These are phyloP conservation scores for Annulohypoxylon stygium DNA, from an alignment of 495 filamentous ascomycete genomes.

Conservation along the genomic window DNA sequence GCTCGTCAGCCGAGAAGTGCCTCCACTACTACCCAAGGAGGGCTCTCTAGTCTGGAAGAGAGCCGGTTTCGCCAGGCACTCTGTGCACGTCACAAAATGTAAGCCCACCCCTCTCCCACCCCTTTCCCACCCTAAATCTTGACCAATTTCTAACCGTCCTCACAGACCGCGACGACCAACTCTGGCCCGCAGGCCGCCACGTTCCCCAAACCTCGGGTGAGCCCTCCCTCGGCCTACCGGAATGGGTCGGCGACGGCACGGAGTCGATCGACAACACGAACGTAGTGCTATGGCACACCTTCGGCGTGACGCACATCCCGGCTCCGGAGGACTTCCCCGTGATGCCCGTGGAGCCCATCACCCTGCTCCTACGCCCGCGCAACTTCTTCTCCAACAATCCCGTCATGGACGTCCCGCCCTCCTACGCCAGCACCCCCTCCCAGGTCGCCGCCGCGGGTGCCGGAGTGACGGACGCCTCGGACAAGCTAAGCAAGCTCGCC, in stretches of 20 bases:
- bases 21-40: conserved; percentile 83
- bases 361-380: conserved; percentile 81
- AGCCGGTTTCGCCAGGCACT: conserved; percentile 89
- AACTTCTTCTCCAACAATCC: conserved; percentile 92
- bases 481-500: conserved; percentile 61
- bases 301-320: conserved; percentile 93
- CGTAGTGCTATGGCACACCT: conserved; percentile 96
- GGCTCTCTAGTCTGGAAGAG: conserved; percentile 93
- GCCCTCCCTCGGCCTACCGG: conserved; percentile 79
- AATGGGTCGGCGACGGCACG: conserved; percentile 84
- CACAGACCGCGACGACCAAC: conserved; percentile 83
- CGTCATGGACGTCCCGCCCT: conserved; percentile 87
- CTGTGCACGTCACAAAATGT: conserved; percentile 95
- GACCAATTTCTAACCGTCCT: conserved; percentile 7
- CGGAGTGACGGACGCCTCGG: conserved; percentile 61
- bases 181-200: conserved; percentile 93
- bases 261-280: conserved; percentile 85
- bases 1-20: conserved; percentile 87
- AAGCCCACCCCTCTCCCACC: no score
- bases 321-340: conserved; percentile 93
- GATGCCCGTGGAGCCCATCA: conserved; percentile 95
- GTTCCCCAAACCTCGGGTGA: conserved; percentile 93
- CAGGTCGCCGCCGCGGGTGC: conserved; percentile 67
- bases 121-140: no score
- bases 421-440: conserved; percentile 79